Conservation (phyloP, 2,329 filamentous ascomycete species). For the Didymella glomerata region DNA sequence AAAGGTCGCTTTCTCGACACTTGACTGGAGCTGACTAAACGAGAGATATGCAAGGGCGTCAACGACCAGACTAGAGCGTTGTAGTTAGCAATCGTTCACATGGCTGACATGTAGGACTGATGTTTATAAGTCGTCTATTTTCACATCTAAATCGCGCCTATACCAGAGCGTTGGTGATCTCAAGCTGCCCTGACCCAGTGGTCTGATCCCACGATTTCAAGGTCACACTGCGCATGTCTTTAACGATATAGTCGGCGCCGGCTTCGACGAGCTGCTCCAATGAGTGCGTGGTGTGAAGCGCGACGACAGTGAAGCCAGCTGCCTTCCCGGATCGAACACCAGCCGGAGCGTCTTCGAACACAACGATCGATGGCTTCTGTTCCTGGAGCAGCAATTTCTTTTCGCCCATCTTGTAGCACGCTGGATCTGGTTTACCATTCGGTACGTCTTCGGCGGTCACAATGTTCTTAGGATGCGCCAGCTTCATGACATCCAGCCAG, state of each 20-base stretch:
- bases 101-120: slow-evolving; percentile 8
- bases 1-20: slow-evolving; percentile 24
- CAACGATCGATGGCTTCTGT: slow-evolving; percentile 65
- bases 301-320: slow-evolving; percentile 84
- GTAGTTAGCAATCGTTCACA: slow-evolving; percentile 1
- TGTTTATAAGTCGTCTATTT: slow-evolving; percentile 12
- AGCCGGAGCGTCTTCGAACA: slow-evolving; percentile 88
- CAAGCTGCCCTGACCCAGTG: slow-evolving; percentile 69
- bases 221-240: slow-evolving; percentile 77
- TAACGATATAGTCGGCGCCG: slow-evolving; percentile 87
- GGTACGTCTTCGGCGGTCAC: slow-evolving; percentile 61
- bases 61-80: background rate
- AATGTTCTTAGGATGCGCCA: slow-evolving; percentile 57
- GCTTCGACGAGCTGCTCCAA: slow-evolving; percentile 75
- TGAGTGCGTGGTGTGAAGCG: slow-evolving; percentile 84
- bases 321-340: slow-evolving; percentile 84
- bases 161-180: slow-evolving; percentile 69
- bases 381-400: slow-evolving; percentile 53
- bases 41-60: slow-evolving; percentile 15
- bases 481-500: slow-evolving; percentile 60
- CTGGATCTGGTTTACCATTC: slow-evolving; percentile 61
- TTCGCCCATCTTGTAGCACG: slow-evolving; percentile 57
- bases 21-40: slow-evolving; percentile 31
- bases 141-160: slow-evolving; percentile 27
- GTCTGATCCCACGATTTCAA: slow-evolving; percentile 64